A percentile compares a stretch with the other conserved stretches of the same genome.
These are phyloP conservation scores for Colletotrichum karsti DNA, from an alignment of 2,329 filamentous ascomycete species.

Conservation along the genomic window DNA sequence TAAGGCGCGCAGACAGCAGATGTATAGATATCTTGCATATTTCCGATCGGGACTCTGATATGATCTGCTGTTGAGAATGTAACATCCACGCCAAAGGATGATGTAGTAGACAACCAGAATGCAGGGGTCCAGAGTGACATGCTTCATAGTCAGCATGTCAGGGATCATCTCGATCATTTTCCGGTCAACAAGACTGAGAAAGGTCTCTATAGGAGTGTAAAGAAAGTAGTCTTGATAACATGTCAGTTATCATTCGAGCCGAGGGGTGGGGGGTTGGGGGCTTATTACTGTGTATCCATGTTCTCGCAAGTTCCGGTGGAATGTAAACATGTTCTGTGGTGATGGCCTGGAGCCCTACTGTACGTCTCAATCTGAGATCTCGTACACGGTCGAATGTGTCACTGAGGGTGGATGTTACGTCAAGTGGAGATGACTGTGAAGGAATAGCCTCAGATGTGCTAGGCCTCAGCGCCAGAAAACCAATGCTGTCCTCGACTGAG, in stretches of 20 bases:
- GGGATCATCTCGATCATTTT: constrained; percentile 39
- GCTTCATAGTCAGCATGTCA: constrained; percentile 36
- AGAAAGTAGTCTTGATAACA: constrained; percentile 36
- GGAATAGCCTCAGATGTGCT: not conserved
- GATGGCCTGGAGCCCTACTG: constrained; percentile 27
- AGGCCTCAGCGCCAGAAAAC: not conserved
- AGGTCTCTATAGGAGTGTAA: constrained; percentile 38
- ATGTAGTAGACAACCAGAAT: constrained; percentile 41
- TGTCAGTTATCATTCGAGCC: not conserved
- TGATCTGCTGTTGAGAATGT: constrained; percentile 5
- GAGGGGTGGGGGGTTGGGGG: too few species aligned
- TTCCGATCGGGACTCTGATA: constrained; percentile 17
- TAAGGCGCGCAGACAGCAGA: constrained; percentile 38
- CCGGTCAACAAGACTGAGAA: constrained; percentile 36
- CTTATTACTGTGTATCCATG: constrained; percentile 37
- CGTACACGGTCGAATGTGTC: constrained; percentile 39
- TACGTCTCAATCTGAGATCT: constrained; percentile 31
- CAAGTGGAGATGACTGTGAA: constrained; percentile 21
- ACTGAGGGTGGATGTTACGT: constrained; percentile 36
- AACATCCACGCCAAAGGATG: constrained; percentile 40
- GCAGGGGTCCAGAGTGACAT: constrained; percentile 39
- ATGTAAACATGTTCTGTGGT: constrained; percentile 38
- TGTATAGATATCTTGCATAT: constrained; percentile 37
- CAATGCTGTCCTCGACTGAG: not conserved
- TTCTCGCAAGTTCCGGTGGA: constrained; percentile 36